phyloP scores from a whole-genome alignment of 306 rosid genomes.

The Fragaria nilgerrensis region DNA sequence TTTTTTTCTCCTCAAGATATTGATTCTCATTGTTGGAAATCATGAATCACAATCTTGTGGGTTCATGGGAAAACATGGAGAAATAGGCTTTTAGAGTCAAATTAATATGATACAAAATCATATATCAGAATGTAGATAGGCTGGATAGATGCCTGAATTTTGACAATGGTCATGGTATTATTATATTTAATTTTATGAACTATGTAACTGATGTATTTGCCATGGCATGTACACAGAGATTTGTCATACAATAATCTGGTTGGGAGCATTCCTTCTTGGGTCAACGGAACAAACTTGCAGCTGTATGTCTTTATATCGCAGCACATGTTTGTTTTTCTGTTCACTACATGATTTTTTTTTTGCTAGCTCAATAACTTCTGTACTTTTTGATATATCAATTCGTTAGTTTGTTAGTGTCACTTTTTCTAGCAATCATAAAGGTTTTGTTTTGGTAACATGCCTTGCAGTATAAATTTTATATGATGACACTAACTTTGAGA shows the following conservation, averaged over 20 bases:
- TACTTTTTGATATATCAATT: neutral
- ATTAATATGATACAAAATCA: neutral
- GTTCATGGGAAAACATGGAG: neutral
- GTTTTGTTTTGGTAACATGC: neutral
- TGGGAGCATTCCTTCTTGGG: conserved; percentile 84
- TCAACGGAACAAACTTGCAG: conserved; percentile 39
- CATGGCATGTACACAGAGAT: conserved; percentile 58
- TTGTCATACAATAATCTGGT: conserved; percentile 68
- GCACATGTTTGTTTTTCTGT: neutral
- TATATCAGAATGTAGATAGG: neutral
- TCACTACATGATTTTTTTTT: neutral
- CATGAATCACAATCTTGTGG: neutral
- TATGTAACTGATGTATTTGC: conserved; percentile 1
- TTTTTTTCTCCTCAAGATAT: neutral
- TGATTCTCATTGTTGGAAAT: neutral
- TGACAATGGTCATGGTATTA: neutral
- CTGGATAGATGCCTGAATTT: neutral
- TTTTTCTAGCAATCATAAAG: neutral
- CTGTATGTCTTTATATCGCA: conserved; percentile 41
- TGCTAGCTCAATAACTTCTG: neutral
- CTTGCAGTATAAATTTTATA: neutral
- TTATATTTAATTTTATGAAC: neutral
- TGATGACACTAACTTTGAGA: conserved; percentile 22
- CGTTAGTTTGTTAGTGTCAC: neutral
- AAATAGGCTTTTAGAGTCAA: neutral